A percentile compares a stretch with the other conserved stretches of the same genome.
These are phyloP conservation scores for Phlebiopsis flavidoalba DNA, from an alignment of 768 basidiomycete species.

Conservation along the genomic window DNA sequence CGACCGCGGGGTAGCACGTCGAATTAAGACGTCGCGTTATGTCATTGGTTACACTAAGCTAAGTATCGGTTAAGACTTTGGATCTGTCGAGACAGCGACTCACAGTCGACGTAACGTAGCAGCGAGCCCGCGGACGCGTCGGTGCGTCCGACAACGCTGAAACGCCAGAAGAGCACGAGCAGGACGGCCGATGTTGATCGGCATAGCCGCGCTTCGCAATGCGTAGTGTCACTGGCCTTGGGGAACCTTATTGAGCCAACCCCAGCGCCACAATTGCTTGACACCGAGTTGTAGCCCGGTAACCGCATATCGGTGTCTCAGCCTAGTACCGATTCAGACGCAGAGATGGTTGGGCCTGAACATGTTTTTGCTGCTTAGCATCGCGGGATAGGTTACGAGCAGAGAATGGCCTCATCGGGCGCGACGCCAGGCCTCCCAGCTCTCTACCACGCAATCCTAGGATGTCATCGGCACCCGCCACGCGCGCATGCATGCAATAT, in stretches of 20 bases:
- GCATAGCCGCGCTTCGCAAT: background rate
- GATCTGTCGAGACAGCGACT: background rate
- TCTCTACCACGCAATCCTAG: no score
- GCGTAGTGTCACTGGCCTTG: background rate
- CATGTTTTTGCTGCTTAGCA: no score
- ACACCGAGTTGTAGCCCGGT: background rate
- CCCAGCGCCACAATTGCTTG: background rate
- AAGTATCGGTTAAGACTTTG: no score
- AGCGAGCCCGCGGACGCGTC: background rate
- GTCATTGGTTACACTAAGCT: no score
- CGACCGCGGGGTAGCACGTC: background rate
- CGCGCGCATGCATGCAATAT: no score
- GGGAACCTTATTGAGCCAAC: background rate
- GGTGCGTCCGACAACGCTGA: background rate
- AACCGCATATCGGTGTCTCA: background rate
- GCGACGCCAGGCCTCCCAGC: no score
- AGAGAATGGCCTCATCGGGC: no score
- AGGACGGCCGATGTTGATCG: background rate
- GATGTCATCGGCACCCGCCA: no score
- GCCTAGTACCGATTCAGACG: background rate
- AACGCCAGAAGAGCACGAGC: background rate
- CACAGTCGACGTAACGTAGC: background rate
- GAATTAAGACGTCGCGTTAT: background rate
- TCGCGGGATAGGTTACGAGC: no score
- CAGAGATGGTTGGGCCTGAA: background rate